Base-by-base conservation (phyloP, 768 basidiomycete genomes). In the Leccinum incarnatum region DNA sequence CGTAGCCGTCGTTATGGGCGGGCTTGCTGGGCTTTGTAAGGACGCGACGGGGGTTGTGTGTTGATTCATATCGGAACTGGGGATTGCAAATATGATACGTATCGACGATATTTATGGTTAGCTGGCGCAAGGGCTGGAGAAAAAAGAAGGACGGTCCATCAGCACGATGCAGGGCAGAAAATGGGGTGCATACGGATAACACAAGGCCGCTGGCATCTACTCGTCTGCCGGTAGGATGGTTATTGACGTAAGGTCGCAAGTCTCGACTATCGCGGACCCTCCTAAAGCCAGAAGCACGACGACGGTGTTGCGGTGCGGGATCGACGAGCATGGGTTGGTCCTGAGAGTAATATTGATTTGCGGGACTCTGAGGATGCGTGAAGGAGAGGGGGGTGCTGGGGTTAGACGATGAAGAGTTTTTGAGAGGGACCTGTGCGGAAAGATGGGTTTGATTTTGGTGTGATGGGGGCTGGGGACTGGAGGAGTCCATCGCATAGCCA, bases 1-100 rank as follows among this genome's bases (percentile, higher is more conserved):
- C 97, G 65, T 88, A 97, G 2, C 96, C 96, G 60, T 98, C 95
- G 73, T 99, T 99, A 72, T 96, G 91, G 0, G 84, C 82, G 0
- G 95, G 92, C 72, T 97, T 97, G 78, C 92, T 94, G 19, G 97
- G 97, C 73, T 99, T 99, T 23, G 97, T 99, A 58, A 99, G 81
- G 17, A 99, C 97, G 52, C 97, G 86, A 51, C 97, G 84, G 6
- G 97, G 97, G 75, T 99, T 99, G 73, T 92, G 91, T 2, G 90
- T 78, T 3, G 91, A 90, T 75, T 98, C 97, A 72, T 99, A 99
- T 70, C 89, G 85, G 80, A 98, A 99, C 62, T 84, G 79, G 11
- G 95, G 91, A 72, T 98, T 98, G 81, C 95, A 96, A 62, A 95
- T 90, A 67, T 84, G 88, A 77, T 90, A 99, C 17, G 95, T 98